These are phyloP conservation scores for Endothia cerciana DNA, from an alignment of 2,329 filamentous ascomycete genomes.

Conservation along the genomic window DNA sequence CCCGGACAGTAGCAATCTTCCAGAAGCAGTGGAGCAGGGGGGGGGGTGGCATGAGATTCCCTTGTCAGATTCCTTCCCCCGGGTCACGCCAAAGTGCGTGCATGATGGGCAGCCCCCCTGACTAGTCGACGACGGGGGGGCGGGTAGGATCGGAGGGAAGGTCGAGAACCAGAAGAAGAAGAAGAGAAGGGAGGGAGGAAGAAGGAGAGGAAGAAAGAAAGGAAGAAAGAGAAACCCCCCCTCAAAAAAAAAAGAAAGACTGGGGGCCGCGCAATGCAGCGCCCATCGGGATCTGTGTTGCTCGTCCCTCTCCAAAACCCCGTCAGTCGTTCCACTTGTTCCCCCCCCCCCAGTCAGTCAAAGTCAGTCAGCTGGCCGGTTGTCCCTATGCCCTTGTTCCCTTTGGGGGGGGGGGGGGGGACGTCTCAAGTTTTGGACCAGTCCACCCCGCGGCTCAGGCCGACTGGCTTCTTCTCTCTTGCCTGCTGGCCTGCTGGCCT, in stretches of 20 bases:
- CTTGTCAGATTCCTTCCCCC: slow-evolving; percentile 1
- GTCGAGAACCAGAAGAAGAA: neutral
- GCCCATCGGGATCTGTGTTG: neutral
- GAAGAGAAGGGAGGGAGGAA: neutral
- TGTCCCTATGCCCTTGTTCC: too few relatives aligned
- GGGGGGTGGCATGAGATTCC: neutral
- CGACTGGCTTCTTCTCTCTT: neutral
- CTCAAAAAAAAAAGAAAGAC: neutral
- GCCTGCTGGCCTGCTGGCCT: neutral
- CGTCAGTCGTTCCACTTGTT: neutral
- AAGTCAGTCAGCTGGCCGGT: too few relatives aligned
- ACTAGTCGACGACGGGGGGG: neutral
- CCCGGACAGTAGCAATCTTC: slow-evolving; percentile 3
- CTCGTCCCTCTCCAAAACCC: neutral
- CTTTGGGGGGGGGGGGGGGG: too few relatives aligned
- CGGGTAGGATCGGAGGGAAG: neutral
- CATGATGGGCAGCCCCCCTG: slow-evolving; percentile 2
- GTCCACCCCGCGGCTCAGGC: slow-evolving; percentile 13
- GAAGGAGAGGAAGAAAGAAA: neutral
- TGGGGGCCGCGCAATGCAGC: neutral
- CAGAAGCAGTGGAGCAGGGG: slow-evolving; percentile 6
- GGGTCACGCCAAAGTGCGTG: slow-evolving; percentile 3
- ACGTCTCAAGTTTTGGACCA: neutral
- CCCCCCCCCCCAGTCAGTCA: too few relatives aligned
- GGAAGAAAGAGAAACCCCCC: too few relatives aligned